These are phyloP conservation scores for Peronospora destructor DNA, from an alignment of 352 stramenopile species.

Conservation along the genomic window DNA sequence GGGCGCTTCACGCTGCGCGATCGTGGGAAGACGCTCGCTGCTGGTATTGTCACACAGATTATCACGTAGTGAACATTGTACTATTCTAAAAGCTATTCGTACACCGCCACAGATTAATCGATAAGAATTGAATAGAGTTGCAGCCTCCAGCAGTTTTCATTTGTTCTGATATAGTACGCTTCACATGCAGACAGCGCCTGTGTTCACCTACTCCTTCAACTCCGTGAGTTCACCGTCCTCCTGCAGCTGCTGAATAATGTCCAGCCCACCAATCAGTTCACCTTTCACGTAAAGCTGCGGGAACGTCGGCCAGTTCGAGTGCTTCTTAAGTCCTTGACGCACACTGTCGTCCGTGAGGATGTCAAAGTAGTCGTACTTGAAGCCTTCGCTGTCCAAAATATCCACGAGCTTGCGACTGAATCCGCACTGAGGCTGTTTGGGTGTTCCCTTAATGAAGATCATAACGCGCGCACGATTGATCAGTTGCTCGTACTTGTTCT, in stretches of 20 bases:
- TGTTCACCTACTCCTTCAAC: constrained; percentile 58
- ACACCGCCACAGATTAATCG: constrained; percentile 11
- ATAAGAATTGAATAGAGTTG: constrained; percentile 8
- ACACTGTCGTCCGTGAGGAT: constrained; percentile 95
- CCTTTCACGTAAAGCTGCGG: constrained; percentile 96
- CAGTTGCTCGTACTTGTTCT: constrained; percentile 86
- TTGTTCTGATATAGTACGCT: constrained; percentile 4
- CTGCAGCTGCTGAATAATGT: constrained; percentile 96
- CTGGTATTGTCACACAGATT: constrained; percentile 83
- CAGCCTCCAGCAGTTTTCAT: constrained; percentile 7
- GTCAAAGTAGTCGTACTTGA: constrained; percentile 94
- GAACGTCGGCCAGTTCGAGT: constrained; percentile 97
- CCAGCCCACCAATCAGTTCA: constrained; percentile 95
- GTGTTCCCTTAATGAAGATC: constrained; percentile 98
- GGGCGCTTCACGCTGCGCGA: constrained; percentile 80
- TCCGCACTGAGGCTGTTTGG: constrained; percentile 90
- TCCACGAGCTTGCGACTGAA: constrained; percentile 94
- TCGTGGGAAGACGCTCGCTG: constrained; percentile 70
- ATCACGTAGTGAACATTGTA: constrained; percentile 36
- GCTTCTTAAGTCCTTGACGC: constrained; percentile 95
- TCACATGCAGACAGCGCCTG: neutral
- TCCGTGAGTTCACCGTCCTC: constrained; percentile 78
- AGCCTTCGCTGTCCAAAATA: constrained; percentile 85
- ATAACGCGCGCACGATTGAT: constrained; percentile 90
- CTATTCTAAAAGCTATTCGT: constrained; percentile 2